Percentiles rank a stretch among this genome's conserved stretches.
Evolutionary conservation across 2,329 filamentous ascomycete genomes (phyloP).

Genomic region (Hypoxylon sp.): DNA sequence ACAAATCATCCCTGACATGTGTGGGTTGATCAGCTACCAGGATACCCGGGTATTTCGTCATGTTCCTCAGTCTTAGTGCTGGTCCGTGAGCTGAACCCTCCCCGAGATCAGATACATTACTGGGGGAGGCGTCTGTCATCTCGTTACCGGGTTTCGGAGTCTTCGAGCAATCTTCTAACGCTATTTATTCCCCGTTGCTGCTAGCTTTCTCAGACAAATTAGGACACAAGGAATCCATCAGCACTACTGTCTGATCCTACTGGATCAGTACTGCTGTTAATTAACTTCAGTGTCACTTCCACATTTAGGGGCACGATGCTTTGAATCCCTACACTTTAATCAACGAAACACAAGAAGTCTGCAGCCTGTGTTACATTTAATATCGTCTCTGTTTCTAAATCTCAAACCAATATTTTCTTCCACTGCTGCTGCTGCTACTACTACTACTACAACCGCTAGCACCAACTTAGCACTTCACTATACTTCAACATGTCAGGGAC

Average conservation of each 20-base stretch:
- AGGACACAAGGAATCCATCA: slow-evolving; percentile 45
- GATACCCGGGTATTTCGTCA: slow-evolving; percentile 50
- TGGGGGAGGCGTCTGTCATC: slow-evolving; percentile 37
- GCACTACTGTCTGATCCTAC: slow-evolving; percentile 45
- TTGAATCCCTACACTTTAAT: slow-evolving; percentile 30
- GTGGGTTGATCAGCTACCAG: slow-evolving; percentile 50
- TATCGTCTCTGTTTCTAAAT: slow-evolving; percentile 21
- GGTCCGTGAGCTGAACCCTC: slow-evolving; percentile 39
- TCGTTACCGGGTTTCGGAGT: slow-evolving; percentile 47
- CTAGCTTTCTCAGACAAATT: slow-evolving; percentile 40
- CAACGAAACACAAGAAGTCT: slow-evolving; percentile 33
- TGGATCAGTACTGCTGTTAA: slow-evolving; percentile 44
- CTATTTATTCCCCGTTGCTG: slow-evolving; percentile 43
- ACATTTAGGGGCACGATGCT: slow-evolving; percentile 28
- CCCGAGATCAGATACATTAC: slow-evolving; percentile 42
- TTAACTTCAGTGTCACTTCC: slow-evolving; percentile 37
- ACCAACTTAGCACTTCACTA: slow-evolving; percentile 5
- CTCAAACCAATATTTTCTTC: slow-evolving; percentile 8
- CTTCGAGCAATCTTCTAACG: slow-evolving; percentile 38
- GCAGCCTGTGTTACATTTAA: slow-evolving; percentile 36
- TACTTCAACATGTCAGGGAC: slow-evolving; percentile 48
- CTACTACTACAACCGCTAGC: slow-evolving; percentile 3
- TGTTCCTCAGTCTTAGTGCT: slow-evolving; percentile 42
- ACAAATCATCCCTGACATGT: slow-evolving; percentile 44
- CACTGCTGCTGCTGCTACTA: slow-evolving; percentile 18